Base-by-base conservation (phyloP, 805 yeast genomes). In the Hanseniaspora singularis region DNA sequence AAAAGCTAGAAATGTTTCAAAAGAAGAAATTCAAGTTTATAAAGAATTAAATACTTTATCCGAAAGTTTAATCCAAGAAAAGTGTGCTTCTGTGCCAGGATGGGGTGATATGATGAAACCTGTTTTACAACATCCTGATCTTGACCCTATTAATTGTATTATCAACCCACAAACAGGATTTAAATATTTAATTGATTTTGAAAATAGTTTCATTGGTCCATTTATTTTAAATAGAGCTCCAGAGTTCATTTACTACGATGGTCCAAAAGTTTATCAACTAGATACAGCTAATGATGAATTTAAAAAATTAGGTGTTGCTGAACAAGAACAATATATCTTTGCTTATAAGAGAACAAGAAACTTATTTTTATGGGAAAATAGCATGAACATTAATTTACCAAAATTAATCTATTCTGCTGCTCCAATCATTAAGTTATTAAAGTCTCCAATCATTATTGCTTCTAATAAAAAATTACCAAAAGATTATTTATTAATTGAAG, bases 271-370 rank as follows among this genome's bases (percentile, higher is more conserved):
- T 44, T 88, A 78, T 68, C 74, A 81, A 56, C 66, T 81, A 53
- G 73, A 75, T 45, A 77, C 81, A 47, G 95, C 87, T 49, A 71
- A 85, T 51, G 86, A 81, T 37, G 77, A 76, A 41, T 88, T 68
- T 62, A 76, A 74, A 3, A 66, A 71, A 47, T 65, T 88, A 64
- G 74, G 74, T 41, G 94, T 81, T 34, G 65, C 73, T 37, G 92
- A 85, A 53, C 74, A 81, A 64, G 79, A 76, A 52, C 88, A 88
- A 61, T 83, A 82, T 56, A 79, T 80, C 56, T 88, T 82, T 65
- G 84, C 89, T 79, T 79, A 79, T 63, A 78, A 78, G 55, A 78
- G 89, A 64, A 88, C 97, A 4, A 79, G 96, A 70, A 86, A 88
- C 61, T 95, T 89, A 64, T 79, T 81, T 55, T 64, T 82, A 49